phyloP scores from a whole-genome alignment of 1,139 yeast genomes.

The Suhomyces coccinellae region DNA sequence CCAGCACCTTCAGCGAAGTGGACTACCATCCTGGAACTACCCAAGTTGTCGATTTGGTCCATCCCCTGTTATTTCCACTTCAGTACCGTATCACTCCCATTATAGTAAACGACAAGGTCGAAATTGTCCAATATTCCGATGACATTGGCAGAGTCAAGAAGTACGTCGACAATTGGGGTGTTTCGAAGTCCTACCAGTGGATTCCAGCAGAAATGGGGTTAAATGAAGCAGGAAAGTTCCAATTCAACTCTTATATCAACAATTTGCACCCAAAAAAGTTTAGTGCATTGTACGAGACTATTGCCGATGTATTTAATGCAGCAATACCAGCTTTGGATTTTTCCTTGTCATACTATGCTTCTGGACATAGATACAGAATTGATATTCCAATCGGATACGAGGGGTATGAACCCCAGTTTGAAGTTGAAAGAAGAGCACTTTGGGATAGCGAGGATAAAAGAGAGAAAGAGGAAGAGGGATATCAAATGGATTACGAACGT shows the following conservation, averaged over 20 bases:
- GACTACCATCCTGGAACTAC: conserved; percentile 44
- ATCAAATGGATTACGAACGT: neutral
- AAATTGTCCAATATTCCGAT: neutral
- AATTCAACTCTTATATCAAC: conserved; percentile 38
- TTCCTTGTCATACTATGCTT: conserved; percentile 26
- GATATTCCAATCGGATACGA: conserved; percentile 17
- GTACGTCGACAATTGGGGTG: neutral
- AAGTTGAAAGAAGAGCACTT: neutral
- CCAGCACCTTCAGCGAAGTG: conserved; percentile 16
- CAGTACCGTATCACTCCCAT: conserved; percentile 36
- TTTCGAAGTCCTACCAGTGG: neutral
- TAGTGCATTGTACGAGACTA: conserved; percentile 26
- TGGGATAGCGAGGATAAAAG: neutral
- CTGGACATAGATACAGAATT: conserved; percentile 21
- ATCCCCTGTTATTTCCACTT: conserved; percentile 44
- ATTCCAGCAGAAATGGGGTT: conserved; percentile 24
- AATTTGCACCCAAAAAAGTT: conserved; percentile 36
- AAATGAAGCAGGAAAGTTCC: conserved; percentile 11
- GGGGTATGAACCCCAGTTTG: conserved; percentile 20
- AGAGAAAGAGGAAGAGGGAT: neutral
- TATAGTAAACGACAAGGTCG: neutral
- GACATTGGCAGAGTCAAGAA: neutral
- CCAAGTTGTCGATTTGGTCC: conserved; percentile 42
- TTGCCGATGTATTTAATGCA: conserved; percentile 31
- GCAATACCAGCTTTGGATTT: conserved; percentile 34